Evolutionary conservation across 345 rosid species (phyloP).

Genomic region (Euphorbia tirucalli): DNA sequence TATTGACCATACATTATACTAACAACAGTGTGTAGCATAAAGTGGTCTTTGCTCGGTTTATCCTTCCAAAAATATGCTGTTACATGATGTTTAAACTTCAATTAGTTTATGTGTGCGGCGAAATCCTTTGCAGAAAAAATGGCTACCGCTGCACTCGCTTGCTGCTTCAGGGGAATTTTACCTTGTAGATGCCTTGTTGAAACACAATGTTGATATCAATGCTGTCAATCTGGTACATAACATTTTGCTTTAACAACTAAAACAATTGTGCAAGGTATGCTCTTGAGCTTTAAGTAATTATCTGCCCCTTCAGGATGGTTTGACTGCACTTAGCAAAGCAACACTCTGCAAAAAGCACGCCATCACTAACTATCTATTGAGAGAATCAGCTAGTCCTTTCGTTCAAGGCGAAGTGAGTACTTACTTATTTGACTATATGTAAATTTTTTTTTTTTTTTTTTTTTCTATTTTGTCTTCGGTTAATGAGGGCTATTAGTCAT

Average conservation of each 20-base stretch:
- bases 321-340: slow-evolving; percentile 86
- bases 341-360: slow-evolving; percentile 84
- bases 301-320: slow-evolving; percentile 54
- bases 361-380: slow-evolving; percentile 65
- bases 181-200: slow-evolving; percentile 66
- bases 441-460: too few species aligned
- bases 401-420: slow-evolving; percentile 62
- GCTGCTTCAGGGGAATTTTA: slow-evolving; percentile 91
- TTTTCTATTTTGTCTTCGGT: not conserved
- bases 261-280: too few species aligned
- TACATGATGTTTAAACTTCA: not conserved
- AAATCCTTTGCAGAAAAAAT: slow-evolving; percentile 33
- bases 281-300: slow-evolving; percentile 12
- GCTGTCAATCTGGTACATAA: slow-evolving; percentile 60
- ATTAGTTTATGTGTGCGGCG: not conserved
- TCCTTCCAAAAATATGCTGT: not conserved
- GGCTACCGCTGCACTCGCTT: slow-evolving; percentile 85
- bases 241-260: slow-evolving; percentile 1
- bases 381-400: slow-evolving; percentile 91
- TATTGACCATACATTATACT: not conserved
- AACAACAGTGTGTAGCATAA: not conserved
- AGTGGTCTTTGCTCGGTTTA: not conserved
- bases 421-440: not conserved
- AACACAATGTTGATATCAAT: slow-evolving; percentile 77
- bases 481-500: not conserved